Evolutionary conservation across 805 yeast species (phyloP).

Genomic region (Candida succiphila): DNA sequence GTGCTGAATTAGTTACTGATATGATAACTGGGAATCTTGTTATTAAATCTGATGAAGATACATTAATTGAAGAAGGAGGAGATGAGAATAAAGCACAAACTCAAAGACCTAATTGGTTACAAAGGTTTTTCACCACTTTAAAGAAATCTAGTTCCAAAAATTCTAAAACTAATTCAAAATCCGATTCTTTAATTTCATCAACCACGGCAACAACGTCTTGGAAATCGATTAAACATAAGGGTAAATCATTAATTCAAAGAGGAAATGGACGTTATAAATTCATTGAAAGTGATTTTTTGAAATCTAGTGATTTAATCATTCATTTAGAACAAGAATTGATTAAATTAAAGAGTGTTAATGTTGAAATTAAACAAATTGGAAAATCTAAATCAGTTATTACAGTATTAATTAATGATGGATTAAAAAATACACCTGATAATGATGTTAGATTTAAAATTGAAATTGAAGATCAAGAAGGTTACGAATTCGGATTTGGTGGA

Average conservation of each 20-base stretch:
- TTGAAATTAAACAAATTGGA: background rate
- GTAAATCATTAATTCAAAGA: background rate
- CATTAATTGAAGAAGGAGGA: background rate
- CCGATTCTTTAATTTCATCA: background rate
- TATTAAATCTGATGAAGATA: too few species aligned
- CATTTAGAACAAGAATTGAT: constrained; percentile 2
- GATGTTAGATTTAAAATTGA: constrained; percentile 11
- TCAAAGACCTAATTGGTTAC: constrained; percentile 14
- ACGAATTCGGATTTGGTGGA: constrained; percentile 23
- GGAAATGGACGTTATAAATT: constrained; percentile 1
- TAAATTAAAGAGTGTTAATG: constrained; percentile 2
- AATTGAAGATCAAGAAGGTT: constrained; percentile 17
- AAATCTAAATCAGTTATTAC: background rate
- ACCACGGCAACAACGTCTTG: too few species aligned
- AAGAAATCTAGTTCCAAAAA: background rate
- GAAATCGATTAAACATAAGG: background rate
- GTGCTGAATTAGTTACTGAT: background rate
- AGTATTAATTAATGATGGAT: constrained; percentile 1
- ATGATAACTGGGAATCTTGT: background rate
- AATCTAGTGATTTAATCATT: constrained; percentile 3
- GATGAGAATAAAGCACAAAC: background rate
- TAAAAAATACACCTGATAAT: constrained; percentile 3
- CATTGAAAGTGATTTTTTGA: constrained; percentile 10
- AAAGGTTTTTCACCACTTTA: constrained; percentile 6
- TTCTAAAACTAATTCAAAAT: background rate